Conservation (phyloP, 2,329 filamentous ascomycete species). For the Exophiala dermatitidis region DNA sequence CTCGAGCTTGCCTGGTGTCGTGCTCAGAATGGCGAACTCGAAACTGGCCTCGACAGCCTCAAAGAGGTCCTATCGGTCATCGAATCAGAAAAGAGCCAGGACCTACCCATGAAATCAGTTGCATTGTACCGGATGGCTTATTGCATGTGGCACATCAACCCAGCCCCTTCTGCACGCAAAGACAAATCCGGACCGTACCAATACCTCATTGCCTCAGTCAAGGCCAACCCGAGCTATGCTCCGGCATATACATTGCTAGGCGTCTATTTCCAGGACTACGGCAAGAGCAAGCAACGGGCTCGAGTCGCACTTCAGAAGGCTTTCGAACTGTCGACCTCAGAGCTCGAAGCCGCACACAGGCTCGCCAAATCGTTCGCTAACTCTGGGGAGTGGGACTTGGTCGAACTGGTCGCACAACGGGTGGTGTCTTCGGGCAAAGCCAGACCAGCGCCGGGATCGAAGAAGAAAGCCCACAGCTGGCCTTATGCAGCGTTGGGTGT, state of each 20-base stretch:
- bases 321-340: constrained; percentile 80
- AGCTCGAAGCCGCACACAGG: constrained; percentile 79
- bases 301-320: constrained; percentile 95
- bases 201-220: constrained; percentile 74
- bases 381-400: constrained; percentile 89
- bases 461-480: constrained; percentile 90
- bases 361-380: constrained; percentile 81
- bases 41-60: constrained; percentile 60
- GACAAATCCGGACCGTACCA: constrained; percentile 75
- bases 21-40: constrained; percentile 70
- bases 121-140: constrained; percentile 80
- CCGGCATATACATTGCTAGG: constrained; percentile 88
- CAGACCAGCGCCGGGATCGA: constrained; percentile 82
- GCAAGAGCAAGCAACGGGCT: constrained; percentile 75
- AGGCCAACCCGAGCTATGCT: constrained; percentile 79
- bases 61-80: constrained; percentile 62
- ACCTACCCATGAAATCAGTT: constrained; percentile 69
- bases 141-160: constrained; percentile 78
- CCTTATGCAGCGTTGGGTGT: constrained; percentile 89
- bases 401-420: constrained; percentile 83
- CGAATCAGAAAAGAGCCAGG: constrained; percentile 52
- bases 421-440: constrained; percentile 94
- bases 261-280: constrained; percentile 85
- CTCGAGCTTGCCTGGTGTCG: constrained; percentile 91
- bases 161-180: constrained; percentile 66